Percentiles rank a stretch among this genome's conserved stretches.
These are phyloP conservation scores for Phytophthora foliorum DNA, from an alignment of 352 stramenopile genomes.

Conservation along the genomic window DNA sequence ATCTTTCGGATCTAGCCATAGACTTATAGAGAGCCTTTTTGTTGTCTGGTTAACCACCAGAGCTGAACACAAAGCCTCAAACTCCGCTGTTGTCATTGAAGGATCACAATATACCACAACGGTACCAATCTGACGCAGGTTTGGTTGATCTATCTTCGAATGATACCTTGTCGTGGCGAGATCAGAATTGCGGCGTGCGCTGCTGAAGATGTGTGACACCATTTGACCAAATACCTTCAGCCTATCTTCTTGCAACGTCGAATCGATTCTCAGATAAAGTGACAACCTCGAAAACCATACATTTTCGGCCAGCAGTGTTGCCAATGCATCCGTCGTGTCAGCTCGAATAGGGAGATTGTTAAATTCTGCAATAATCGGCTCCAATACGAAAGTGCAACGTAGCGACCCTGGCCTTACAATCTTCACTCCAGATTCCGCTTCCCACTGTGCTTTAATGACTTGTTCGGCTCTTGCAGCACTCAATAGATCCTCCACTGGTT, in stretches of 20 bases:
- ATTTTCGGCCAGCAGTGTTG: not conserved
- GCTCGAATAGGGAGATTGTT: not conserved
- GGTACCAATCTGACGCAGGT: not conserved
- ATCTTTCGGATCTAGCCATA: not conserved
- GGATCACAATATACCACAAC: constrained; percentile 4
- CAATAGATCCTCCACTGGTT: not conserved
- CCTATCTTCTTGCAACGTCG: not conserved
- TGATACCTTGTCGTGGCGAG: not conserved
- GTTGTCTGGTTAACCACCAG: constrained; percentile 2
- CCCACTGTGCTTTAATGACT: not conserved
- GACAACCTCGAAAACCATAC: not conserved
- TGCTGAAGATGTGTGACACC: not conserved
- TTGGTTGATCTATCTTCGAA: not conserved
- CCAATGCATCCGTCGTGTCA: not conserved
- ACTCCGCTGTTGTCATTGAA: not conserved
- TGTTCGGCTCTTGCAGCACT: not conserved
- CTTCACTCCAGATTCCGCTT: not conserved
- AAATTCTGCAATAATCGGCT: not conserved
- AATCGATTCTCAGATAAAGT: not conserved
- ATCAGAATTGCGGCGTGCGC: not conserved
- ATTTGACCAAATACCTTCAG: constrained; percentile 4
- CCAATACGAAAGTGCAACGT: not conserved
- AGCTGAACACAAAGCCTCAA: constrained; percentile 8
- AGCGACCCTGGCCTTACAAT: not conserved
- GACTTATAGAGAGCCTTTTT: not conserved